phyloP scores from a whole-genome alignment of 75 land plant genomes.

The Picea glauca region DNA sequence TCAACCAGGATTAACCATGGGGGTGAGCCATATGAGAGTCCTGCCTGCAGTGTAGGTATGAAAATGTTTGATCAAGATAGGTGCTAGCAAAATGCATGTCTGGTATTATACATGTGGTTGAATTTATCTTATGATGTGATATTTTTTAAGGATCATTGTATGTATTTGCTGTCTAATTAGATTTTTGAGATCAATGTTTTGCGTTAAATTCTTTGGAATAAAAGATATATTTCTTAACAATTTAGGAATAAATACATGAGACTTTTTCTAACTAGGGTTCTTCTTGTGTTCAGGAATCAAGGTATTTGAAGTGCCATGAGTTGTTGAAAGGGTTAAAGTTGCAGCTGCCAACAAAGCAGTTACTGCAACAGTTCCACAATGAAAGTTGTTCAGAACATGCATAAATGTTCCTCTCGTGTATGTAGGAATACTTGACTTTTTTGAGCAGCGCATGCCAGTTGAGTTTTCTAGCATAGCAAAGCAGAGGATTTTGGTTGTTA shows the following conservation, averaged over 20 bases:
- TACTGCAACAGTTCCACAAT: conserved; percentile 76
- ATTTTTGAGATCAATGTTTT: background rate
- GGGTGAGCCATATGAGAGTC: no score
- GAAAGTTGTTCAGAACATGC: conserved; percentile 39
- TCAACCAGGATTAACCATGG: no score
- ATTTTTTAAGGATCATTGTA: background rate
- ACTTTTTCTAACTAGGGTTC: no score
- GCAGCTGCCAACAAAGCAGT: conserved; percentile 88
- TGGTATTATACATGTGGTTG: no score
- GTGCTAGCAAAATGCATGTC: no score
- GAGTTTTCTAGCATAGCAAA: background rate
- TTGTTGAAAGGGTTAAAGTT: conserved; percentile 88
- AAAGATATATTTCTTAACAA: no score
- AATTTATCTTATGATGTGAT: no score
- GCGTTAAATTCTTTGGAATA: no score
- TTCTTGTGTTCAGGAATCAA: conserved; percentile 60
- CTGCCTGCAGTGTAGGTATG: no score
- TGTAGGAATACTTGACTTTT: background rate
- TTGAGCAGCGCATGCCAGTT: background rate
- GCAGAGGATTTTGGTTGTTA: background rate
- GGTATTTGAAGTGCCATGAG: conserved; percentile 72
- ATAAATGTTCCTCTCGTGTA: background rate
- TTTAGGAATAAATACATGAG: no score
- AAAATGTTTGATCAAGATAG: no score
- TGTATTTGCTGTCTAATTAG: no score